Percentiles rank a stretch among this genome's conserved stretches.
Evolutionary conservation across 495 filamentous ascomycete genomes (phyloP).

Genomic region (Echria macrotheca): DNA sequence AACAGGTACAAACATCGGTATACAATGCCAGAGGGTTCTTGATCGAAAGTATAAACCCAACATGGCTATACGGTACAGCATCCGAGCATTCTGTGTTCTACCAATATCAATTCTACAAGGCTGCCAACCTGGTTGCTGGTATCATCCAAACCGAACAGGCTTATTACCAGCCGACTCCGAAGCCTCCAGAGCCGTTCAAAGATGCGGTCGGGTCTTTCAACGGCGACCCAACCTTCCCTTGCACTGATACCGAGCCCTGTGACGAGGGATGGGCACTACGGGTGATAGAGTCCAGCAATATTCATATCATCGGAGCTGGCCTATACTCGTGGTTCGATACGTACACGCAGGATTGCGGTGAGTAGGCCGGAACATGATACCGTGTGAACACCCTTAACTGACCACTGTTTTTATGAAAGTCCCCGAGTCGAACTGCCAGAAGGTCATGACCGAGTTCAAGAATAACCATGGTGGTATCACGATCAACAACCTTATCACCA

Average conservation of each 20-base stretch:
- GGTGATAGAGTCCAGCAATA: conserved; percentile 43
- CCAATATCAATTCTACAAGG: conserved; percentile 68
- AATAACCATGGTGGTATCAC: conserved; percentile 53
- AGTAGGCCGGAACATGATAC: no score
- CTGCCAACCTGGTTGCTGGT: conserved; percentile 70
- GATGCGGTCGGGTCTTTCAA: conserved; percentile 57
- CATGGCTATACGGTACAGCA: conserved; percentile 65
- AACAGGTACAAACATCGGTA: conserved; percentile 81
- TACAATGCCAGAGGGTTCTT: conserved; percentile 78
- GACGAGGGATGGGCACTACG: conserved; percentile 67
- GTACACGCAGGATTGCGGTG: conserved; percentile 68
- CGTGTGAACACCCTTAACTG: no score
- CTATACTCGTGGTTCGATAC: conserved; percentile 43
- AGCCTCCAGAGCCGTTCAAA: conserved; percentile 57
- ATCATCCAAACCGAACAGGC: conserved; percentile 82
- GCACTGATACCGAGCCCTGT: conserved; percentile 53
- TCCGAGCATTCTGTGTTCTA: conserved; percentile 82
- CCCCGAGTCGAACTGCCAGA: conserved; percentile 64
- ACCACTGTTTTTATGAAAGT: no score
- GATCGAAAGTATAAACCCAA: conserved; percentile 53
- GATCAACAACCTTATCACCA: conserved; percentile 14
- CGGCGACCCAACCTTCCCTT: conserved; percentile 59
- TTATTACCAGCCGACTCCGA: conserved; percentile 78
- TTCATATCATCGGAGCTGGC: conserved; percentile 14
- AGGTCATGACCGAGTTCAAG: conserved; percentile 72